phyloP scores from a whole-genome alignment of 805 yeast species.

The Ogataea trehaloabstinens region DNA sequence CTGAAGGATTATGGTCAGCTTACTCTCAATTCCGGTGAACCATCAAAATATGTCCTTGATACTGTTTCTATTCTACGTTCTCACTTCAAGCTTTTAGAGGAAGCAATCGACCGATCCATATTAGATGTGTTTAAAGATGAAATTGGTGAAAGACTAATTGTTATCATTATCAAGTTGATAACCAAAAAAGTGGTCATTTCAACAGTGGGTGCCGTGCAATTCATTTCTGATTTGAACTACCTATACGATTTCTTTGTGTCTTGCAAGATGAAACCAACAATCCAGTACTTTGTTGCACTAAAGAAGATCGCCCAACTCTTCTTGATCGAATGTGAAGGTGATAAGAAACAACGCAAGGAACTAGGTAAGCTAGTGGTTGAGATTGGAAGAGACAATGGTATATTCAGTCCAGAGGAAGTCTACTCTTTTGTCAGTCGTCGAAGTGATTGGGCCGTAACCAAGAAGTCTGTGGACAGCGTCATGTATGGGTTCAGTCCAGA shows the following conservation, averaged over 20 bases:
- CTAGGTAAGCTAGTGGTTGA: constrained; percentile 83
- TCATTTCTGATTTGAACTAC: constrained; percentile 78
- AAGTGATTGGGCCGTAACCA: constrained; percentile 79
- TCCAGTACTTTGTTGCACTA: constrained; percentile 74
- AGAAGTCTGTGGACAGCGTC: constrained; percentile 83
- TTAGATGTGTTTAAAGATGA: constrained; percentile 94
- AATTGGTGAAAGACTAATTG: constrained; percentile 83
- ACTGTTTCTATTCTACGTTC: constrained; percentile 61
- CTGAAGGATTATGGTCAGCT: constrained; percentile 14
- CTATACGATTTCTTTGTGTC: constrained; percentile 70
- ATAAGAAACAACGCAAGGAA: constrained; percentile 72
- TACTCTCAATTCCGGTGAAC: constrained; percentile 27
- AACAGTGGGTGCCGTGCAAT: constrained; percentile 75
- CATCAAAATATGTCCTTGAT: constrained; percentile 62
- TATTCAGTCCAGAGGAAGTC: constrained; percentile 90
- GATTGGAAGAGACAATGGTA: constrained; percentile 80
- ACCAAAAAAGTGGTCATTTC: constrained; percentile 68
- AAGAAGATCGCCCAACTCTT: constrained; percentile 84
- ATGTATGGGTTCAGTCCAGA: constrained; percentile 86
- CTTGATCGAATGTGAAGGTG: constrained; percentile 53
- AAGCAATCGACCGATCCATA: constrained; percentile 82
- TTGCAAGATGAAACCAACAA: constrained; percentile 62
- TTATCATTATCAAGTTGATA: constrained; percentile 69
- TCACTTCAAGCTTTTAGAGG: constrained; percentile 71
- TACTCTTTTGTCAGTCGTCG: constrained; percentile 87